These are phyloP conservation scores for Tricholomella constricta DNA, from an alignment of 768 basidiomycete species.

Conservation along the genomic window DNA sequence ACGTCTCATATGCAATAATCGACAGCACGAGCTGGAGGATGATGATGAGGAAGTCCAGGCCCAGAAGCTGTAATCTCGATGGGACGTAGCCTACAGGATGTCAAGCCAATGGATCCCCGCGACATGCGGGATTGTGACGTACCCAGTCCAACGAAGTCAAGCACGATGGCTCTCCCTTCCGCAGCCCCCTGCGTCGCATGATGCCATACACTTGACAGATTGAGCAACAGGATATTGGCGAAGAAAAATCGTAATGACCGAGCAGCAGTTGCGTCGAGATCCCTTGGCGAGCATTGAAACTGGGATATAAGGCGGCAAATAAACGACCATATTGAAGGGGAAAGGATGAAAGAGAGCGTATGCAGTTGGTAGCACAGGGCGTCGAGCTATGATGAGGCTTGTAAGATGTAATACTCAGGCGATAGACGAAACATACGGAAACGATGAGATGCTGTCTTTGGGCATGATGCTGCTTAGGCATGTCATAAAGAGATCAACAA, in stretches of 20 bases:
- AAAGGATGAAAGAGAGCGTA: conserved; percentile 75
- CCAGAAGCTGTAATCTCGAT: conserved; percentile 65
- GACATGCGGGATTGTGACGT: conserved; percentile 25
- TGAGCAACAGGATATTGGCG: conserved; percentile 57
- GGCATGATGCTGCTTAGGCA: conserved; percentile 63
- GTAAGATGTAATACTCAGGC: conserved; percentile 6
- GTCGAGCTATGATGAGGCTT: conserved; percentile 55
- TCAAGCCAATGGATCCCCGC: conserved; percentile 1
- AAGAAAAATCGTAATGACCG: conserved; percentile 73
- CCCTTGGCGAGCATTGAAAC: conserved; percentile 67
- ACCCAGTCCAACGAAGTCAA: conserved; percentile 84
- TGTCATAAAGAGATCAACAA: conserved; percentile 39
- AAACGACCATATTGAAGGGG: conserved; percentile 63
- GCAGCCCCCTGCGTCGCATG: conserved; percentile 55
- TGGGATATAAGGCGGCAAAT: conserved; percentile 60
- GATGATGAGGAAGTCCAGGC: conserved; percentile 69
- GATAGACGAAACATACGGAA: conserved; percentile 47
- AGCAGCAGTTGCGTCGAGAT: conserved; percentile 52
- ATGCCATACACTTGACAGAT: conserved; percentile 59
- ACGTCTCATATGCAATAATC: conserved; percentile 68
- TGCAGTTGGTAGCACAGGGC: conserved; percentile 71
- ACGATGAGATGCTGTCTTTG: conserved; percentile 72
- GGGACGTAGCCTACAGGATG: conserved; percentile 50
- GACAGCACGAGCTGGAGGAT: conserved; percentile 66
- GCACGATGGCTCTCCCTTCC: conserved; percentile 63